These are phyloP conservation scores for Bretschneidera sinensis DNA, from an alignment of 345 rosid genomes.

Conservation along the genomic window DNA sequence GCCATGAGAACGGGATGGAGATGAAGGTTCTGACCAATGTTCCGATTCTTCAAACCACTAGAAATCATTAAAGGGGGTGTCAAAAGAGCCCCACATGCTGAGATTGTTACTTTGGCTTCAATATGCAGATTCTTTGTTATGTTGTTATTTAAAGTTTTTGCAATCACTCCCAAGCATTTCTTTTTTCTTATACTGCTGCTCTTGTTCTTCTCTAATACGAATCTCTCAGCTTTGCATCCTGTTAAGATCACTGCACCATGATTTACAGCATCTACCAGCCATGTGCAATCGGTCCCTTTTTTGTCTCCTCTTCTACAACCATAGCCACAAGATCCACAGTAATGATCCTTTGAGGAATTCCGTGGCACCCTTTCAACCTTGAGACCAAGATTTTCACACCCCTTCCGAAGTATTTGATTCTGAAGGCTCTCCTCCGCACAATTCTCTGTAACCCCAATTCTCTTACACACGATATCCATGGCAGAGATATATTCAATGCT, in stretches of 20 bases:
- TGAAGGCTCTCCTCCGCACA: conserved; percentile 64
- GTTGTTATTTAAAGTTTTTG: conserved; percentile 31
- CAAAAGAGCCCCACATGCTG: conserved; percentile 71
- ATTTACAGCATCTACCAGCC: conserved; percentile 79
- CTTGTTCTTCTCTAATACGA: conserved; percentile 40
- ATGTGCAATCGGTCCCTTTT: conserved; percentile 69
- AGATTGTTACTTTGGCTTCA: conserved; percentile 70
- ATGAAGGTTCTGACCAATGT: conserved; percentile 76
- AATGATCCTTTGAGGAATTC: conserved; percentile 73
- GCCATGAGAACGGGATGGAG: conserved; percentile 77
- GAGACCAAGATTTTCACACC: conserved; percentile 67
- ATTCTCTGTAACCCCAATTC: conserved; percentile 63
- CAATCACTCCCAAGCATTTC: conserved; percentile 76
- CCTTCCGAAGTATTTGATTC: conserved; percentile 68
- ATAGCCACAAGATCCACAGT: conserved; percentile 76
- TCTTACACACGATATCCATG: conserved; percentile 62
- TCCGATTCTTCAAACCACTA: conserved; percentile 67
- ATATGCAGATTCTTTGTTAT: conserved; percentile 46
- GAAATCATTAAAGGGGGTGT: conserved; percentile 81
- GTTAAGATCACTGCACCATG: conserved; percentile 67
- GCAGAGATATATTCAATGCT: conserved; percentile 50
- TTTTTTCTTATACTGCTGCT: conserved; percentile 24
- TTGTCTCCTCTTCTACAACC: conserved; percentile 86
- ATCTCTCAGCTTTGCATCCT: conserved; percentile 77
- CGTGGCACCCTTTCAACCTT: conserved; percentile 45